Evolutionary conservation across 2,329 filamentous ascomycete species (phyloP).

Genomic region (Lasiodiplodia citricola): DNA sequence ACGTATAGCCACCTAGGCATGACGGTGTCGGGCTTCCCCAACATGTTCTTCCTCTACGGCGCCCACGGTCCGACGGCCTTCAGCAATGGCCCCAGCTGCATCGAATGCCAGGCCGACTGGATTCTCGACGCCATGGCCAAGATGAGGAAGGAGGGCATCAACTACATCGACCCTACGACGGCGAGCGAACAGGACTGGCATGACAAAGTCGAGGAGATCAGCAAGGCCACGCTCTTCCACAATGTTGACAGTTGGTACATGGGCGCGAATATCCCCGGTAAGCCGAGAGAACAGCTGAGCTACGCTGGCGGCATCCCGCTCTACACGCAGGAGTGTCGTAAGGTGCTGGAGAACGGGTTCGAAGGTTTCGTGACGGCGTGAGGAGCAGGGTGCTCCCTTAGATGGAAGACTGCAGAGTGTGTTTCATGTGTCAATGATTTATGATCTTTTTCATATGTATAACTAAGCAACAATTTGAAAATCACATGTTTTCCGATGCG

Average conservation of each 20-base stretch:
- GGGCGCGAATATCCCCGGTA: conserved; percentile 53
- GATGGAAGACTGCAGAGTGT: not conserved
- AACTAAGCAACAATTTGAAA: too few relatives aligned
- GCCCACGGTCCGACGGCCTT: conserved; percentile 52
- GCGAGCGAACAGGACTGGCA: conserved; percentile 49
- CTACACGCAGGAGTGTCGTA: conserved; percentile 48
- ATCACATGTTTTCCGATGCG: not conserved
- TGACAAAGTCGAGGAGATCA: conserved; percentile 46
- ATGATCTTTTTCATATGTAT: not conserved
- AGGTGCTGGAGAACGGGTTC: conserved; percentile 44
- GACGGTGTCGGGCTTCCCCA: conserved; percentile 47
- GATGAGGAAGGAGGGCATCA: conserved; percentile 36
- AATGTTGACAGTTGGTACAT: conserved; percentile 51
- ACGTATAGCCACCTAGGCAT: conserved; percentile 51
- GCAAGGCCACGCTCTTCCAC: conserved; percentile 49
- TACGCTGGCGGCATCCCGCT: conserved; percentile 50
- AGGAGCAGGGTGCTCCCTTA: not conserved
- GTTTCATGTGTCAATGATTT: not conserved
- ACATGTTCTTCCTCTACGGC: conserved; percentile 48
- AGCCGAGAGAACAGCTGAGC: conserved; percentile 52
- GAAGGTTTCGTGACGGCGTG: conserved; percentile 37
- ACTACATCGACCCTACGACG: conserved; percentile 43
- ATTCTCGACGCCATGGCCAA: conserved; percentile 45
- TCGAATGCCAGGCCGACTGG: conserved; percentile 49
- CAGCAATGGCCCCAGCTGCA: conserved; percentile 48